phyloP scores from a whole-genome alignment of 352 stramenopile species.

The Phytophthora meadii region DNA sequence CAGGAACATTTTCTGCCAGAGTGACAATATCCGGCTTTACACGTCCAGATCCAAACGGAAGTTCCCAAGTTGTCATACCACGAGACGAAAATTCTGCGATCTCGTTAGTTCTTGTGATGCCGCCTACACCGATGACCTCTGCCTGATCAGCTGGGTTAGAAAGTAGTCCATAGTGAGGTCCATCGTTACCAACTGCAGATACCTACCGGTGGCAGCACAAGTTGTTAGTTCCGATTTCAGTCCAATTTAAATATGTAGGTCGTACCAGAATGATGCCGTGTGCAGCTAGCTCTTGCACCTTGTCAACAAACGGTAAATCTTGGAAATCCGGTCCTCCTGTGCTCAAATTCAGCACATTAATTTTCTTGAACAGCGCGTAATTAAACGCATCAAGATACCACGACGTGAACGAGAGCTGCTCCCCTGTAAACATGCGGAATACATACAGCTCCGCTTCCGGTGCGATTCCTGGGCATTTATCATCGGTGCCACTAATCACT shows the following conservation, averaged over 20 bases:
- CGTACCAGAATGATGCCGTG: slow-evolving; percentile 82
- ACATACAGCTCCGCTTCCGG: slow-evolving; percentile 80
- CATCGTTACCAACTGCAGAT: slow-evolving; percentile 86
- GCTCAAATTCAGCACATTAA: slow-evolving; percentile 89
- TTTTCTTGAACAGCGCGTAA: slow-evolving; percentile 77
- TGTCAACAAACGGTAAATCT: slow-evolving; percentile 90
- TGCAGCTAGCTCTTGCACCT: slow-evolving; percentile 81
- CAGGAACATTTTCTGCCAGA: slow-evolving; percentile 70
- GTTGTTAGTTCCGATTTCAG: neutral
- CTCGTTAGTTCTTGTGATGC: slow-evolving; percentile 57
- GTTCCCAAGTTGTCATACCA: slow-evolving; percentile 89
- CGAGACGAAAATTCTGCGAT: slow-evolving; percentile 84
- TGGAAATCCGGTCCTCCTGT: slow-evolving; percentile 86
- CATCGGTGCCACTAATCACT: slow-evolving; percentile 65
- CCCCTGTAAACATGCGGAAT: slow-evolving; percentile 88
- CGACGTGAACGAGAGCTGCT: slow-evolving; percentile 89
- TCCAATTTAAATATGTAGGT: neutral
- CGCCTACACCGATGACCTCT: slow-evolving; percentile 87
- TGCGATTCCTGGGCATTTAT: slow-evolving; percentile 77
- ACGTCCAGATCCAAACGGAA: slow-evolving; percentile 80
- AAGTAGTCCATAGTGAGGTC: slow-evolving; percentile 83
- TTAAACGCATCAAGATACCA: slow-evolving; percentile 94
- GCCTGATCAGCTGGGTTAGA: slow-evolving; percentile 89
- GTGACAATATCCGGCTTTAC: slow-evolving; percentile 89
- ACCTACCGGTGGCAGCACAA: slow-evolving; percentile 39